These are phyloP conservation scores for Royoungia palumana DNA, from an alignment of 768 basidiomycete genomes.

Conservation along the genomic window DNA sequence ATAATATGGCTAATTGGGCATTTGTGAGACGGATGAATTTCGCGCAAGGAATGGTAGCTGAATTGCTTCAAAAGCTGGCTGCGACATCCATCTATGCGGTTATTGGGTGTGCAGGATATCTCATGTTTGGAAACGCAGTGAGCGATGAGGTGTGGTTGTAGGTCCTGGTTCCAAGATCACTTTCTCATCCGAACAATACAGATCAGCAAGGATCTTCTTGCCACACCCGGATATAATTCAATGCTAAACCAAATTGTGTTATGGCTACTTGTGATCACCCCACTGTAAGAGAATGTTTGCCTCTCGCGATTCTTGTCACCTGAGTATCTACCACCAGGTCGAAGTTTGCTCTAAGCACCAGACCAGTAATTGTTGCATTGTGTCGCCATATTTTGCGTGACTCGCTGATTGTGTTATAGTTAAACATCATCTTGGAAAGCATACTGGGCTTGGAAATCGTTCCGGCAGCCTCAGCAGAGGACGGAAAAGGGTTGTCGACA, in stretches of 20 bases:
- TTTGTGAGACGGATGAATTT: slow-evolving; percentile 54
- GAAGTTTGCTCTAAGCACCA: slow-evolving; percentile 82
- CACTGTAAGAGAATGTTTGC: slow-evolving; percentile 47
- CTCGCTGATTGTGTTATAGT: slow-evolving; percentile 35
- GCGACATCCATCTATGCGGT: slow-evolving; percentile 62
- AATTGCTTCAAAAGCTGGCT: slow-evolving; percentile 41
- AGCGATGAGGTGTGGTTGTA: slow-evolving; percentile 67
- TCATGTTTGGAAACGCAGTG: slow-evolving; percentile 85
- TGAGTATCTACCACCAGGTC: slow-evolving; percentile 45
- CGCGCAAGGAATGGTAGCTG: not conserved
- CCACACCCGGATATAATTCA: slow-evolving; percentile 67
- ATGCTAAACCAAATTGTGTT: slow-evolving; percentile 69
- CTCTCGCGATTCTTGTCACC: slow-evolving; percentile 3
- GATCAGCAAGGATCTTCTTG: slow-evolving; percentile 82
- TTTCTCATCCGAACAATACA: slow-evolving; percentile 26
- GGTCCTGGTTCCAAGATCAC: not conserved
- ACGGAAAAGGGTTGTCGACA: slow-evolving; percentile 21
- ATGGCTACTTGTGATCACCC: slow-evolving; percentile 83
- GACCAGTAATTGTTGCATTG: slow-evolving; percentile 54
- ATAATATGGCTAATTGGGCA: slow-evolving; percentile 79
- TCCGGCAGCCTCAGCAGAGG: slow-evolving; percentile 19
- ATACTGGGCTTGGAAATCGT: slow-evolving; percentile 64
- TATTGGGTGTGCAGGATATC: slow-evolving; percentile 79
- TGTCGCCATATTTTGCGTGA: not conserved
- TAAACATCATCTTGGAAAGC: slow-evolving; percentile 80